Evolutionary conservation across 768 basidiomycete species (phyloP), one percentile per base, ranked within the genome.

Genomic region (Favolaschia claudopus): DNA sequence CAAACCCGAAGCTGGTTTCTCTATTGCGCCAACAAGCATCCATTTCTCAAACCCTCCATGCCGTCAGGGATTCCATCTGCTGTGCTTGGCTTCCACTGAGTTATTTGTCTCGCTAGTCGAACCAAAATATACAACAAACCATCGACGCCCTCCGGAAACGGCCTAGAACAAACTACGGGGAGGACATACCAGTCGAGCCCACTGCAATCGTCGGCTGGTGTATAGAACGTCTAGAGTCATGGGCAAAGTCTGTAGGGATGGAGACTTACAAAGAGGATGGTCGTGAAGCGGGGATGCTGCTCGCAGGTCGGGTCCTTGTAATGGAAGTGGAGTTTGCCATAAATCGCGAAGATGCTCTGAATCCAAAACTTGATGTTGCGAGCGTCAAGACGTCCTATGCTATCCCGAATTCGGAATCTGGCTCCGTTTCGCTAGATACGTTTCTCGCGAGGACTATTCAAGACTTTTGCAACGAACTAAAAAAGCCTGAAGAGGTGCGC

Each of bases 271-370:
- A 81, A 58, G 91, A 92, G 61, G 81, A 84, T 42, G 74, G 74
- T 19, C 77, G 78, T 33, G 81, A 80, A 57, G 82, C 81, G 15
- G 76, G 76, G 24, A 75, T 91, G 34, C 81, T 88, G 19, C 81
- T 92, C 33, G 92, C 86, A 4, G 92, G 92, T 2, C 91, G 91
- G 70, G 86, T 92, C n/a, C 76, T 93, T 10, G 91, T 93, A 31
- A 74, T 93, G 51, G 92, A 93, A 69, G 80, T 92, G 57, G 88
- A 91, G 64, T 82, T 93, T 61, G 67, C 76, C 14, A 70, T 87
- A 55, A 75, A 82, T 58, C 75, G 71, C 22, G 68, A 69, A 12
- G 69, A 80, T 40, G 69, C 76, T 0, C 61, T 67, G 15, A 68
- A 68, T 19, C 80, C 83, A 5, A 70, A 58, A 13, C 66, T 87